phyloP scores from a whole-genome alignment of 345 rosid genomes.

The Rhizophora mangle region DNA sequence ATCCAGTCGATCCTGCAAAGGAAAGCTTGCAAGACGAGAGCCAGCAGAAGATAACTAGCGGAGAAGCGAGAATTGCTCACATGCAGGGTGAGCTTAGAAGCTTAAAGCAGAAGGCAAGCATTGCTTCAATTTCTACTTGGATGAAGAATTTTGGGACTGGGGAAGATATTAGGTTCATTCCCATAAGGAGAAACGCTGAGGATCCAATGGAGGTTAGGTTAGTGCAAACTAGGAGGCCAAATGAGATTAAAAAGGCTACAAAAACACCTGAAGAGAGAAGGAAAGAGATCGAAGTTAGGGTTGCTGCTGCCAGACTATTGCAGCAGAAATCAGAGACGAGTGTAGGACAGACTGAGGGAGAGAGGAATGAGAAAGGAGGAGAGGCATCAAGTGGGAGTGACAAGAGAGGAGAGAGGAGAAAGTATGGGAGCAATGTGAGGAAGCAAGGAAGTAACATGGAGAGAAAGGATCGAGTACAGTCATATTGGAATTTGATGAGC shows the following conservation, averaged over 20 bases:
- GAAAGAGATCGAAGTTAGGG: constrained; percentile 95
- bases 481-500: constrained; percentile 71
- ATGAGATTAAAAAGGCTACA: constrained; percentile 89
- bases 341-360: constrained; percentile 35
- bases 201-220: constrained; percentile 87
- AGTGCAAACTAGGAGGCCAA: constrained; percentile 70
- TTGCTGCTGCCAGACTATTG: constrained; percentile 78
- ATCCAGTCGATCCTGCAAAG: constrained; percentile 84
- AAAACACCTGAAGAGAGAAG: constrained; percentile 88
- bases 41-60: constrained; percentile 63
- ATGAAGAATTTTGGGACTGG: constrained; percentile 82
- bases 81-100: constrained; percentile 73
- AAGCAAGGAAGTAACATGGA: constrained; percentile 54
- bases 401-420: constrained; percentile 73
- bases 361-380: constrained; percentile 43
- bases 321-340: constrained; percentile 73
- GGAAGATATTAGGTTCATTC: constrained; percentile 77
- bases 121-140: constrained; percentile 72
- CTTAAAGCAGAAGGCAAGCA: constrained; percentile 67
- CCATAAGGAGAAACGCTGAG: constrained; percentile 63
- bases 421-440: constrained; percentile 45
- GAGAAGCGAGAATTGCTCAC: constrained; percentile 71
- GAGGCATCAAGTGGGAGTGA: constrained; percentile 45
- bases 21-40: constrained; percentile 85
- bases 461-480: constrained; percentile 58